Evolutionary conservation across 306 rosid species (phyloP), one percentile per base, ranked within the genome.

Genomic region (Arachis hypogaea): DNA sequence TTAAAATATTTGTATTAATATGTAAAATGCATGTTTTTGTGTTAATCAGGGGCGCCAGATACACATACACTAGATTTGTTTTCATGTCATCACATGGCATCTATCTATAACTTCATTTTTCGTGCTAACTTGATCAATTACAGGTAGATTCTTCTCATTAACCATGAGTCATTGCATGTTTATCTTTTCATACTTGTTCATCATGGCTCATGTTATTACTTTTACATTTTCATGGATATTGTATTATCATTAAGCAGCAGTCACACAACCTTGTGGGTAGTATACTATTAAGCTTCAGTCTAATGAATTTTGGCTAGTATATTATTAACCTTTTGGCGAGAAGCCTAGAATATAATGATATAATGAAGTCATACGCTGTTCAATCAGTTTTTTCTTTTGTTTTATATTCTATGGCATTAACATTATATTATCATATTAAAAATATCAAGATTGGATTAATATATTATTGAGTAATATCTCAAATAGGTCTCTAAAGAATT

Each of bases 81-180:
- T 1, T 43, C 9, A 43, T 43, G 7, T 6, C 1, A 22, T 43
- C 51, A 46, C 12, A 7, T 46, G 1, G 51, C 51, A 22, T 22
- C 28, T 22, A 46, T 46, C 7, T 46, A 46, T 33, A 33, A 4
- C 38, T 33, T 5, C 11, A 8, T 45, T 45, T 45, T 45, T 6
- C 50, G 28, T 22, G 28, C 28, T 22, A 22, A 3, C 51, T 7
- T 7, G 51, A 7, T 46, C 51, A 46, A 46, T 46, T 46, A 50
- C 4, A 12, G 11, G 56, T 11, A 43, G 46, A 5, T 7, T 44
- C 29, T 7, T 46, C 3, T 68, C 38, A 6, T 38, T 57, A 55
- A 38, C 22, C 74, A 18, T 16, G 7, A 68, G 30, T 42, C 51
- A 43, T 43, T 46, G 74, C 41, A 41, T 56, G 65, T 22, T 57